Evolutionary conservation across 306 rosid genomes (phyloP).

Genomic region (Cicer pinnatifidum): DNA sequence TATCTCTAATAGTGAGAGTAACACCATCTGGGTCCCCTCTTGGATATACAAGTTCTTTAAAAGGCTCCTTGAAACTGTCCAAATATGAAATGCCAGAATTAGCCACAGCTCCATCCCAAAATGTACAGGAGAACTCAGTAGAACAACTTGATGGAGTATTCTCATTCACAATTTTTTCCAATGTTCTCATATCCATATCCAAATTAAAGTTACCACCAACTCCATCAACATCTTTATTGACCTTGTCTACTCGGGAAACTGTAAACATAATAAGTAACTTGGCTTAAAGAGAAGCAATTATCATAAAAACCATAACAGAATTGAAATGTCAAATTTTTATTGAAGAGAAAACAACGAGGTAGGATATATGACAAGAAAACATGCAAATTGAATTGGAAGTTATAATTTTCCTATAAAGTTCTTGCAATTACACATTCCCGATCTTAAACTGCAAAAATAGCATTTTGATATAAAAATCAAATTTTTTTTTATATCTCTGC

Average conservation of each 20-base stretch:
- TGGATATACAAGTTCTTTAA: conserved; percentile 73
- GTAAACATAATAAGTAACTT: conserved; percentile 8
- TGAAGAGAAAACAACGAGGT: neutral
- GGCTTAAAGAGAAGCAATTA: conserved; percentile 1
- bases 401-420: too few species aligned
- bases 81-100: conserved; percentile 27
- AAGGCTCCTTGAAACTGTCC: conserved; percentile 66
- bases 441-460: too few species aligned
- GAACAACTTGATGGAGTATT: conserved; percentile 49
- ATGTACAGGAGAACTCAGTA: neutral
- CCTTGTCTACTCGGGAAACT: conserved; percentile 45
- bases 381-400: too few species aligned
- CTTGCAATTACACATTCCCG: too few species aligned
- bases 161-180: conserved; percentile 33
- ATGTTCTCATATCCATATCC: conserved; percentile 8
- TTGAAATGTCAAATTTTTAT: neutral
- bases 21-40: conserved; percentile 82
- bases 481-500: too few species aligned
- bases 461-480: too few species aligned
- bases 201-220: conserved; percentile 38
- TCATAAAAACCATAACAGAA: neutral
- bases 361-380: neutral
- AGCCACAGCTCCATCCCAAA: neutral
- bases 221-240: conserved; percentile 46
- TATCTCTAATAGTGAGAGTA: conserved; percentile 72